These are phyloP conservation scores for Stagonosporopsis chrysanthemi DNA, from an alignment of 2,329 filamentous ascomycete species.

Conservation along the genomic window DNA sequence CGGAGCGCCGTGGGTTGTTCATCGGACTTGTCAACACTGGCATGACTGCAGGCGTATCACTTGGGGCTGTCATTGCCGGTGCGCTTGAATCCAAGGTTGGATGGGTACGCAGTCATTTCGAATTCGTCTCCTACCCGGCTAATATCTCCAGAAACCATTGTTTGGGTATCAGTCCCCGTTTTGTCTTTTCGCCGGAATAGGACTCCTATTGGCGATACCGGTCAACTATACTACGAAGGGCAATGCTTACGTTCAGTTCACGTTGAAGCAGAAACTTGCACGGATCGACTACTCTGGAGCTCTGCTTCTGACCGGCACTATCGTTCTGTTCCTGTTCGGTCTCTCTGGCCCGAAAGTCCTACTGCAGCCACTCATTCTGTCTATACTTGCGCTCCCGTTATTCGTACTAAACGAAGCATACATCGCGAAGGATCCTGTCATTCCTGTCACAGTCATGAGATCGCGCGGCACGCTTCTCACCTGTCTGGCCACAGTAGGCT, in stretches of 20 bases:
- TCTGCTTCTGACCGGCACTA: conserved; percentile 59
- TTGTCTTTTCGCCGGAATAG: conserved; percentile 66
- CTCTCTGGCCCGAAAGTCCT: conserved; percentile 71
- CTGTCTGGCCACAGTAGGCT: conserved; percentile 75
- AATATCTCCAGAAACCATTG: conserved; percentile 65
- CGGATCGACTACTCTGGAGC: conserved; percentile 79
- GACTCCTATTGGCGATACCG: conserved; percentile 72
- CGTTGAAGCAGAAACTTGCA: conserved; percentile 63
- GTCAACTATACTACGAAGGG: conserved; percentile 45
- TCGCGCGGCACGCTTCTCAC: conserved; percentile 75
- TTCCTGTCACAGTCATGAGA: conserved; percentile 73
- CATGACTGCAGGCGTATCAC: conserved; percentile 74
- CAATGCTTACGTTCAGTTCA: conserved; percentile 47
- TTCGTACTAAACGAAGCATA: conserved; percentile 70
- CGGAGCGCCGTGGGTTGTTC: conserved; percentile 73
- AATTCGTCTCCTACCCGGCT: not conserved
- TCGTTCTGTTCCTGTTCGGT: conserved; percentile 75
- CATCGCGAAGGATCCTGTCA: conserved; percentile 72
- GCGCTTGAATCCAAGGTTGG: conserved; percentile 68
- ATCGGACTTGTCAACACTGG: conserved; percentile 77
- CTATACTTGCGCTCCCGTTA: conserved; percentile 58
- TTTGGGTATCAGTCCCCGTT: conserved; percentile 77
- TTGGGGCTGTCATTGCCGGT: conserved; percentile 75
- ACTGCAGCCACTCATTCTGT: conserved; percentile 66
- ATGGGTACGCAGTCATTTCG: conserved; percentile 65